A percentile compares a stretch with the other conserved stretches of the same genome.
phyloP scores from a whole-genome alignment of 2,329 filamentous ascomycete genomes.

The Helminthosporium solani region DNA sequence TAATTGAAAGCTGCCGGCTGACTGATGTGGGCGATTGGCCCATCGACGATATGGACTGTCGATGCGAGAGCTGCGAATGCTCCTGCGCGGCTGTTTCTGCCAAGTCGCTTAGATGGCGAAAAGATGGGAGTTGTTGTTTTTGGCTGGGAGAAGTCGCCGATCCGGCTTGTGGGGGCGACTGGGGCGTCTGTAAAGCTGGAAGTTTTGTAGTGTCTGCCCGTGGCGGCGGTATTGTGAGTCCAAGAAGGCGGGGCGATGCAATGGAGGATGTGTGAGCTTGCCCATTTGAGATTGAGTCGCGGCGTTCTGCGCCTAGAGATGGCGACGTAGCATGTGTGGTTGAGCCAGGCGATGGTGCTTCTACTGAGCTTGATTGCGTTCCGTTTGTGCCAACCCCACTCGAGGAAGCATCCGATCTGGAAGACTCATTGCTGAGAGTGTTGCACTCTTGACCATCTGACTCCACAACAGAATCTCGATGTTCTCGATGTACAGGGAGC shows the following conservation, averaged over 20 bases:
- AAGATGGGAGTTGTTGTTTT: slow-evolving; percentile 32
- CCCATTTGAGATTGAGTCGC: slow-evolving; percentile 21
- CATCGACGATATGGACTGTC: slow-evolving; percentile 40
- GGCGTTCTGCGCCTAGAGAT: slow-evolving; percentile 16
- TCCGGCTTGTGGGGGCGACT: slow-evolving; percentile 32
- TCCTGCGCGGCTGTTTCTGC: slow-evolving; percentile 36
- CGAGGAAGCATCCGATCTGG: slow-evolving; percentile 9
- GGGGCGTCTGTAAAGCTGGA: slow-evolving; percentile 37
- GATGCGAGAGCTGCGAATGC: slow-evolving; percentile 34
- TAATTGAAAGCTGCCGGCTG: slow-evolving; percentile 36
- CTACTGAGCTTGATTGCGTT: slow-evolving; percentile 1
- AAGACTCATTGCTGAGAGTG: slow-evolving; percentile 8
- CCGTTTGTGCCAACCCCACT: slow-evolving; percentile 12
- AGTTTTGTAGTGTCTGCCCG: slow-evolving; percentile 33
- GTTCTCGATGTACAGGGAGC: slow-evolving; percentile 18
- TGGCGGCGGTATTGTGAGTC: slow-evolving; percentile 36
- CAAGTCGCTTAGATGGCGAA: slow-evolving; percentile 37
- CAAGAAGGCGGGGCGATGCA: slow-evolving; percentile 31
- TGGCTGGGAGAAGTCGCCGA: slow-evolving; percentile 31
- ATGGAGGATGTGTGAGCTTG: slow-evolving; percentile 23
- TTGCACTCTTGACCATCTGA: slow-evolving; percentile 13
- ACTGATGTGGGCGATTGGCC: slow-evolving; percentile 39
- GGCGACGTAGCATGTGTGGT: slow-evolving; percentile 13
- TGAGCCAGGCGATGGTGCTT: slow-evolving; percentile 11
- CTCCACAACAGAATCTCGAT: slow-evolving; percentile 22